phyloP scores from a whole-genome alignment of 371 early-diverging fungal species.

The Mucor sp. region DNA sequence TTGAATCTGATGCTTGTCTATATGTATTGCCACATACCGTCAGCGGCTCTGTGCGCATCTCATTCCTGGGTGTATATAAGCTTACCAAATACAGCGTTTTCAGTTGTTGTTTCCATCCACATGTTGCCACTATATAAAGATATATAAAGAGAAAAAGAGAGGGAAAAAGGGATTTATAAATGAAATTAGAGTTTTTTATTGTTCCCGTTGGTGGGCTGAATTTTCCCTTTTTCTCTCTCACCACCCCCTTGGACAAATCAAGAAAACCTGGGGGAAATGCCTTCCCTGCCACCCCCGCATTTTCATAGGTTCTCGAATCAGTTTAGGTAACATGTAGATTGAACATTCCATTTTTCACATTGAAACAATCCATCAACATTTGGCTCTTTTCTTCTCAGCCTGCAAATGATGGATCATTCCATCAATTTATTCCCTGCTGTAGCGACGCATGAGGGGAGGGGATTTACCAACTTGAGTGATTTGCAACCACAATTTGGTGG shows the following conservation, averaged over 20 bases:
- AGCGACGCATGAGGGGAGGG: too few relatives aligned
- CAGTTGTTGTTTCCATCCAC: conserved; percentile 11
- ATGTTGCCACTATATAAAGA: background rate
- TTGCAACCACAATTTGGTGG: background rate
- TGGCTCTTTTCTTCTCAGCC: too few relatives aligned
- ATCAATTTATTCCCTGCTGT: too few relatives aligned
- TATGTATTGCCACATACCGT: background rate
- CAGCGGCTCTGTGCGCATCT: background rate
- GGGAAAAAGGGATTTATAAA: background rate
- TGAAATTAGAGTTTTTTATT: background rate
- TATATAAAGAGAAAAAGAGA: background rate
- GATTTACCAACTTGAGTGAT: too few relatives aligned
- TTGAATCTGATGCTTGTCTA: background rate
- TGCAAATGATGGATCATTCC: too few relatives aligned
- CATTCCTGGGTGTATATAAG: background rate
- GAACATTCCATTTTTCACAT: background rate
- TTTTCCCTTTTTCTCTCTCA: too few relatives aligned
- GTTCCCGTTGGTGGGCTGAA: background rate
- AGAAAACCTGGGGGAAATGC: background rate
- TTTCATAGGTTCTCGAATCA: background rate
- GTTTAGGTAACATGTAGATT: too few relatives aligned
- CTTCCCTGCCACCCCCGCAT: background rate
- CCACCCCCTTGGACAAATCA: background rate
- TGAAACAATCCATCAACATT: background rate
- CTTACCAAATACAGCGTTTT: conserved; percentile 4